These are phyloP conservation scores for Beauveria sp. DNA, from an alignment of 2,329 filamentous ascomycete species.

Conservation along the genomic window DNA sequence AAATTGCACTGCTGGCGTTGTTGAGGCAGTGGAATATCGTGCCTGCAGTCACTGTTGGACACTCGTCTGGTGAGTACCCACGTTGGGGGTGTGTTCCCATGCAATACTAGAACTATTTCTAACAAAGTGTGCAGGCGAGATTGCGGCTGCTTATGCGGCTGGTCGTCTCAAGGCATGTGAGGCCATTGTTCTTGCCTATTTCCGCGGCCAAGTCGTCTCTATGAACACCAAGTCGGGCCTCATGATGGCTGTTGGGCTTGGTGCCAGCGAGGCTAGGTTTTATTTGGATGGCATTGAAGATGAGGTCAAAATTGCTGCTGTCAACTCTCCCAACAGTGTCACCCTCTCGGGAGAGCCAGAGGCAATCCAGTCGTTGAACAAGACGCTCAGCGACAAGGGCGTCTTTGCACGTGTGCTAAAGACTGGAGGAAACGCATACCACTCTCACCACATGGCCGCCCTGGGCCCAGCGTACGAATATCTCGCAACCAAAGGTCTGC, in stretches of 20 bases:
- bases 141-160: constrained; percentile 33
- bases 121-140: constrained; percentile 13
- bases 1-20: constrained; percentile 33
- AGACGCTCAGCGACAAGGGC: constrained; percentile 16
- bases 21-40: constrained; percentile 30
- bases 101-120: too few relatives aligned
- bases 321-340: constrained; percentile 21
- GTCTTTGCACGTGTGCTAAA: constrained; percentile 20
- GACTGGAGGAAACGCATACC: constrained; percentile 20
- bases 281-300: constrained; percentile 20
- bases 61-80: constrained; percentile 30
- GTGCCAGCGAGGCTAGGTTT: constrained; percentile 16
- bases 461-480: constrained; percentile 20
- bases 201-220: constrained; percentile 14
- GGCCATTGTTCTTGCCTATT: constrained; percentile 35
- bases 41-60: constrained; percentile 29
- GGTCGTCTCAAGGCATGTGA: constrained; percentile 33
- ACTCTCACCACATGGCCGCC: constrained; percentile 23
- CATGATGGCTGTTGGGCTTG: constrained; percentile 15
- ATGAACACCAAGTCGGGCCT: background rate
- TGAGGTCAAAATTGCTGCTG: constrained; percentile 26
- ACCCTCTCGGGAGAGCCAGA: constrained; percentile 23
- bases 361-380: constrained; percentile 18
- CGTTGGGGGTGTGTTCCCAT: too few relatives aligned
- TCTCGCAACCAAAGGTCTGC: constrained; percentile 13